Evolutionary conservation across 2,329 filamentous ascomycete genomes (phyloP).

Genomic region (Penicillium sp.): DNA sequence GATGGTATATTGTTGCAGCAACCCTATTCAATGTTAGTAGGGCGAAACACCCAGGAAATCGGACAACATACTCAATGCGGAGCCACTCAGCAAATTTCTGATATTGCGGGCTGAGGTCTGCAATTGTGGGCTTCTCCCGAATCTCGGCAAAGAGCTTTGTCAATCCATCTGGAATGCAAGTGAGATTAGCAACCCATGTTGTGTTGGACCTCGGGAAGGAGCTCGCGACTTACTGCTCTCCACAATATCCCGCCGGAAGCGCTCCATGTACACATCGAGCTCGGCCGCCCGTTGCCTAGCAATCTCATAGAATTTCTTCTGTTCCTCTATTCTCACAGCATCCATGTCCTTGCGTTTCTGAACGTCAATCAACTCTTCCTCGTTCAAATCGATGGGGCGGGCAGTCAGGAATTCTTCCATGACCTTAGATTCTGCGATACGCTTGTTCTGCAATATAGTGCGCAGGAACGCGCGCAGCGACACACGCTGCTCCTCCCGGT

Average conservation of each 20-base stretch:
- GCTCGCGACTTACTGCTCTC: constrained; percentile 61
- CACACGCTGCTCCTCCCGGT: constrained; percentile 84
- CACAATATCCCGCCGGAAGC: constrained; percentile 65
- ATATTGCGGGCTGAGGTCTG: constrained; percentile 88
- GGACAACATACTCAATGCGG: constrained; percentile 67
- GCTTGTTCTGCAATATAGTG: constrained; percentile 76
- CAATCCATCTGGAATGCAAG: constrained; percentile 62
- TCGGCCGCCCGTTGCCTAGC: constrained; percentile 85
- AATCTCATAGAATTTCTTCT: constrained; percentile 92
- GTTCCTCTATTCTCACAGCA: constrained; percentile 83
- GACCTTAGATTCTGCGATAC: constrained; percentile 76
- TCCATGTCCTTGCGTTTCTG: constrained; percentile 76
- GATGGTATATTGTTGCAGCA: constrained; percentile 91
- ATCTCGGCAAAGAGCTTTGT: constrained; percentile 93
- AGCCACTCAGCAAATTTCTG: constrained; percentile 98
- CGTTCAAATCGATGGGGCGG: constrained; percentile 69
- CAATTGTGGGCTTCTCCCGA: constrained; percentile 80
- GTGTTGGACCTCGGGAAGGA: constrained; percentile 28
- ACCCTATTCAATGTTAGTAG: constrained; percentile 49
- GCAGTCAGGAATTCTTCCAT: constrained; percentile 79
- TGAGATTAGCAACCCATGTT: constrained; percentile 6
- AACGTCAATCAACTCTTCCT: constrained; percentile 83
- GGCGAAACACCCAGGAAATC: neutral
- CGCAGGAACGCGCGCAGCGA: constrained; percentile 89
- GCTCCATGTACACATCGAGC: constrained; percentile 96